These are phyloP conservation scores for Pichia scutulata DNA, from an alignment of 805 yeast species.

Conservation along the genomic window DNA sequence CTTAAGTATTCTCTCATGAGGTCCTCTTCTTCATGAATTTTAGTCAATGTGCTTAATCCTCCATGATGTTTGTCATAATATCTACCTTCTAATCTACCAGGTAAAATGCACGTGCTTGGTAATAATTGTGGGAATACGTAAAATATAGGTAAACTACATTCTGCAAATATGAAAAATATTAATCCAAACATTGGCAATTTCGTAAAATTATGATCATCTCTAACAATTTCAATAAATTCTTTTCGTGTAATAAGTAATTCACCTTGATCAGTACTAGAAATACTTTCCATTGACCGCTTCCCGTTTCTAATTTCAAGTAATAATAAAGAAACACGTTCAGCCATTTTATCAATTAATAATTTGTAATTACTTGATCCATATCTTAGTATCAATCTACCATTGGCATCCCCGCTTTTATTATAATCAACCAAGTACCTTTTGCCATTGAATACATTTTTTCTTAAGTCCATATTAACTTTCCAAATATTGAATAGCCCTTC, in stretches of 20 bases:
- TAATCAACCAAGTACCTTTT: constrained; percentile 25
- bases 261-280: not conserved
- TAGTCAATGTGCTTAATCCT: not conserved
- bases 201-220: constrained; percentile 42
- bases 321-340: constrained; percentile 18
- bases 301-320: constrained; percentile 16
- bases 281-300: not conserved
- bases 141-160: constrained; percentile 46
- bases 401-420: not conserved
- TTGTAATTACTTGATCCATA: not conserved
- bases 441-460: constrained; percentile 19
- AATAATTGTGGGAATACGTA: constrained; percentile 46
- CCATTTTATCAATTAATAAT: constrained; percentile 19
- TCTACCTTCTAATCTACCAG: constrained; percentile 21
- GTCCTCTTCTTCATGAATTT: not conserved
- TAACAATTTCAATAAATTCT: constrained; percentile 41
- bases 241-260: constrained; percentile 28
- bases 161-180: constrained; percentile 47
- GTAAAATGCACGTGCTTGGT: constrained; percentile 56
- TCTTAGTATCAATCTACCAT: not conserved
- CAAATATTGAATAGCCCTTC: constrained; percentile 51
- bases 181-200: constrained; percentile 55
- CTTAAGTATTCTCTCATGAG: not conserved
- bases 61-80: not conserved
- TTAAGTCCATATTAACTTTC: constrained; percentile 32